Percentiles rank a stretch among this genome's conserved stretches.
These are phyloP conservation scores for Vitis vinifera DNA, from an alignment of 164 flowering plant species.

Conservation along the genomic window ASM3070453v1 NC_081816.1:9581001-9581500, in stretches of 20 bases:
- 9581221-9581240: background rate
- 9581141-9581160: slow-evolving; percentile 72
- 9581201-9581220: background rate
- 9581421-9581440: background rate
- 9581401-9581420: slow-evolving; percentile 31
- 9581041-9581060: slow-evolving; percentile 92
- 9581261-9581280: slow-evolving; percentile 68
- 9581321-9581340: slow-evolving; percentile 80
- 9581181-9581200: background rate
- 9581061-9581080: slow-evolving; percentile 94
- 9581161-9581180: background rate
- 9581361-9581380: slow-evolving; percentile 95
- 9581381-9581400: slow-evolving; percentile 99
- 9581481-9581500: background rate
- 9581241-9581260: background rate
- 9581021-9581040: slow-evolving; percentile 90
- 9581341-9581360: slow-evolving; percentile 62
- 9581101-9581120: slow-evolving; percentile 92
- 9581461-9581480: background rate
- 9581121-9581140: slow-evolving; percentile 93
- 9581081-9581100: slow-evolving; percentile 90
- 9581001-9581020: slow-evolving; percentile 69
- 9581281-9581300: slow-evolving; percentile 84
- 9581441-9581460: background rate
- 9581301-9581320: slow-evolving; percentile 76